Conservation (phyloP, 805 yeast genomes). For the Candida nemodendra region DNA sequence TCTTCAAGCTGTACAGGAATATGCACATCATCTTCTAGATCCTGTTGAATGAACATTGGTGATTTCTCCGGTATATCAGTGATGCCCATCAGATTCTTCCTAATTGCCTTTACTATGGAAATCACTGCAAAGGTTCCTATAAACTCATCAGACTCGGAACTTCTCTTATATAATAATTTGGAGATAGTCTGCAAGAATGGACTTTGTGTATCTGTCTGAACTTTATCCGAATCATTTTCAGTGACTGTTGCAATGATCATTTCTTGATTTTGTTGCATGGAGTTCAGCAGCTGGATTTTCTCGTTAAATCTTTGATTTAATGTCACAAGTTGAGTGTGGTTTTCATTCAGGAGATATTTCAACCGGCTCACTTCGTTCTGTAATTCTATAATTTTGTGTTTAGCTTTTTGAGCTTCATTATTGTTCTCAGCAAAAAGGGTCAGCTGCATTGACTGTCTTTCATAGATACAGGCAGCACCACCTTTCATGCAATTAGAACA, state of each 20-base stretch:
- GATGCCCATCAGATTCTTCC: slow-evolving; percentile 17
- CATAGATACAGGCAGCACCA: slow-evolving; percentile 11
- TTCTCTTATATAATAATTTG: slow-evolving; percentile 12
- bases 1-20: slow-evolving; percentile 17
- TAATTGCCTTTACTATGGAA: slow-evolving; percentile 22
- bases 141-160: slow-evolving; percentile 19
- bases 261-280: too few relatives aligned
- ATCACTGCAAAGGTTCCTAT: slow-evolving; percentile 26
- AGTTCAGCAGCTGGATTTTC: too few relatives aligned
- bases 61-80: slow-evolving; percentile 6
- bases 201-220: slow-evolving; percentile 2
- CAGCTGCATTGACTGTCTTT: slow-evolving; percentile 1
- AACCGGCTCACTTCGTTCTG: neutral
- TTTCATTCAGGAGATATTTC: neutral
- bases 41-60: slow-evolving; percentile 13
- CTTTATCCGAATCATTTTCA: neutral
- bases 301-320: too few relatives aligned
- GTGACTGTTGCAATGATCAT: too few relatives aligned
- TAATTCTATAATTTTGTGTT: slow-evolving; percentile 4
- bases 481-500: slow-evolving; percentile 13
- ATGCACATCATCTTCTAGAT: slow-evolving; percentile 10
- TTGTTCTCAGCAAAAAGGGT: neutral
- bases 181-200: slow-evolving; percentile 10
- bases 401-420: neutral
- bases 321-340: too few relatives aligned